A percentile compares a stretch with the other conserved stretches of the same genome.
Evolutionary conservation across 352 stramenopile species (phyloP).

Genomic region (Phytophthora nicotianae): DNA sequence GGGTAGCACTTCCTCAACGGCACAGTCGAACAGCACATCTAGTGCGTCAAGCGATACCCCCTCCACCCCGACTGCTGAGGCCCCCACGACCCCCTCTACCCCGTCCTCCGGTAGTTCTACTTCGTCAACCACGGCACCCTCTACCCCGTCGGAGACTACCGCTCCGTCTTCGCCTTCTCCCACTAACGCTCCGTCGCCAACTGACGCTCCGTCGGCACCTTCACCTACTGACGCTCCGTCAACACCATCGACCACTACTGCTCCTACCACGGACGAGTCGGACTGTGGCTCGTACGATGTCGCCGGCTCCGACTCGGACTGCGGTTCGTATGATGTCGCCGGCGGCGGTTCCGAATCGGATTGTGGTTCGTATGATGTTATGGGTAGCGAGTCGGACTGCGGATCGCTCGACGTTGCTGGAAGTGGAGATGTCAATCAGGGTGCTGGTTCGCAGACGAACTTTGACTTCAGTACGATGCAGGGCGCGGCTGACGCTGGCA

Average conservation of each 20-base stretch:
- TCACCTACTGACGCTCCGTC: constrained; percentile 2
- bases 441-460: constrained; percentile 17
- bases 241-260: constrained; percentile 9
- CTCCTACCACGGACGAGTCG: constrained; percentile 1
- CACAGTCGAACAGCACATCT: constrained; percentile 22
- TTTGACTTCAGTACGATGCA: constrained; percentile 25
- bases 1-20: constrained; percentile 2
- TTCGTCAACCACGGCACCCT: too few species aligned
- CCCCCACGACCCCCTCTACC: not conserved
- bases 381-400: constrained; percentile 13
- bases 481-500: constrained; percentile 10
- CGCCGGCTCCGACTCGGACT: constrained; percentile 3
- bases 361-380: constrained; percentile 17
- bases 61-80: constrained; percentile 2
- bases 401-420: constrained; percentile 14
- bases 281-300: constrained; percentile 20
- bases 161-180: constrained; percentile 6
- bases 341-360: constrained; percentile 14
- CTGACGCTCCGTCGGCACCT: constrained; percentile 5
- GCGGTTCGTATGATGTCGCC: constrained; percentile 14
- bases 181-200: not conserved
- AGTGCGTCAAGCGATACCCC: constrained; percentile 11
- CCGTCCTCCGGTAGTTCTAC: constrained; percentile 7
- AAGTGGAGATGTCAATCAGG: constrained; percentile 3
- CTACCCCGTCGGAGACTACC: not conserved